Percentiles rank a stretch among this genome's conserved stretches.
Evolutionary conservation across 768 basidiomycete species (phyloP).

Genomic region (Macrolepiota fuliginosa): DNA sequence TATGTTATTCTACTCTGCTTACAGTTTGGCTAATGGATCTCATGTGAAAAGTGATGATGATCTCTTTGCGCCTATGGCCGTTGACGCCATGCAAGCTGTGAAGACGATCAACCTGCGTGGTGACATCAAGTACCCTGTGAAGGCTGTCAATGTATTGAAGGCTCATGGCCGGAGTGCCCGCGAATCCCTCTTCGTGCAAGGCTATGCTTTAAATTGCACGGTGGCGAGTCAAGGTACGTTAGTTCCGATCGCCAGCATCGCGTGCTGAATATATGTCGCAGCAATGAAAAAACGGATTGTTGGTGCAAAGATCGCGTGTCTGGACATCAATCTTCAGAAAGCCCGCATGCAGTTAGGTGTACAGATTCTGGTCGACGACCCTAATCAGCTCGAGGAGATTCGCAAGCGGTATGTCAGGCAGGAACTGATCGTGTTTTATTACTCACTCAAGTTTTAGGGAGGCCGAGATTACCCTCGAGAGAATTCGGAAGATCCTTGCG

Average conservation of each 20-base stretch:
- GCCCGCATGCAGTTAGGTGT: slow-evolving; percentile 97
- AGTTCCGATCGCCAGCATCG: not conserved
- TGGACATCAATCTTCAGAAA: slow-evolving; percentile 98
- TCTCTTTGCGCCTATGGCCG: slow-evolving; percentile 97
- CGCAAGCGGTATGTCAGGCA: slow-evolving; percentile 67
- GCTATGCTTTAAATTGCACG: slow-evolving; percentile 97
- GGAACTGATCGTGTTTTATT: not conserved
- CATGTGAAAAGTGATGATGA: slow-evolving; percentile 78
- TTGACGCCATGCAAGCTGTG: slow-evolving; percentile 97
- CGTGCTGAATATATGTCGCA: slow-evolving; percentile 26
- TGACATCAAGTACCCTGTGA: slow-evolving; percentile 98
- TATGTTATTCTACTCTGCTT: not conserved
- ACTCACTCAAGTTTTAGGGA: slow-evolving; percentile 54
- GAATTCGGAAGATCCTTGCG: slow-evolving; percentile 92
- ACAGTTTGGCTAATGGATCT: not conserved
- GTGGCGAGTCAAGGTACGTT: slow-evolving; percentile 93
- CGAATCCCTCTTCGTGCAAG: slow-evolving; percentile 92
- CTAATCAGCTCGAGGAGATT: slow-evolving; percentile 94
- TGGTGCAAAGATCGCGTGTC: slow-evolving; percentile 95
- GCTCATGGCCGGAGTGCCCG: slow-evolving; percentile 95
- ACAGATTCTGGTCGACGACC: slow-evolving; percentile 96
- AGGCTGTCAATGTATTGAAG: slow-evolving; percentile 97
- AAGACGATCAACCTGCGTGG: slow-evolving; percentile 92
- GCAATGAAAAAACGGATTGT: slow-evolving; percentile 97
- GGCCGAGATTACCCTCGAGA: slow-evolving; percentile 92